Evolutionary conservation across 257 asterid species (phyloP).

Genomic region (Petrea volubilis): DNA sequence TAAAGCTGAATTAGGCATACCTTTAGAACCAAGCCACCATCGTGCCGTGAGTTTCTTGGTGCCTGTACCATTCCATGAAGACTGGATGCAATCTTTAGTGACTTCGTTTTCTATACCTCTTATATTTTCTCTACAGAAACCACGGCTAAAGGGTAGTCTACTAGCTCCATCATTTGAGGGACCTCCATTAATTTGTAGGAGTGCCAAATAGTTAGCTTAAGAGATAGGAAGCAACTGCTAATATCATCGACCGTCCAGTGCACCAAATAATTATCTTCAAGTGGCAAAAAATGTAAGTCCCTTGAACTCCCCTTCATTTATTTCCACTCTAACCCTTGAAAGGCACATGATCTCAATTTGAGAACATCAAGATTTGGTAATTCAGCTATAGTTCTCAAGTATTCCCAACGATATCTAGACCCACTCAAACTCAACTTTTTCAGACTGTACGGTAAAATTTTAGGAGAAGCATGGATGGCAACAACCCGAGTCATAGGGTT

Average conservation of each 20-base stretch:
- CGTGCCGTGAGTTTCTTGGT: neutral
- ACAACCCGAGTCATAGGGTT: neutral
- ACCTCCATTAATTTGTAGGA: neutral
- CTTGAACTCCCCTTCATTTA: neutral
- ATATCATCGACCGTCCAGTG: neutral
- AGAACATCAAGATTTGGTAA: neutral
- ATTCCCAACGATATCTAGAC: neutral
- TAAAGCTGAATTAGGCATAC: neutral
- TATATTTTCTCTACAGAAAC: neutral
- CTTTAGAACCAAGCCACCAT: too few relatives aligned
- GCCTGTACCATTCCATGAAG: neutral
- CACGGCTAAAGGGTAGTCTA: too few relatives aligned
- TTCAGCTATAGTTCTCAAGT: neutral
- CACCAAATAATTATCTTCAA: constrained; percentile 21
- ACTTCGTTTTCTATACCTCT: neutral
- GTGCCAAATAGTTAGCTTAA: neutral
- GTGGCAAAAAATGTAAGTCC: neutral
- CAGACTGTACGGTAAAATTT: neutral
- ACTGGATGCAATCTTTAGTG: neutral
- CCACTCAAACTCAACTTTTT: constrained; percentile 22
- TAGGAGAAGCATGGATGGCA: neutral
- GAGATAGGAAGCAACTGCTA: neutral
- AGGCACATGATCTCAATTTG: neutral
- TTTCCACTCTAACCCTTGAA: neutral
- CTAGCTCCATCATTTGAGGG: neutral